phyloP scores from a whole-genome alignment of 371 early-diverging fungal species.

The Rhizopus arrhizus region DNA sequence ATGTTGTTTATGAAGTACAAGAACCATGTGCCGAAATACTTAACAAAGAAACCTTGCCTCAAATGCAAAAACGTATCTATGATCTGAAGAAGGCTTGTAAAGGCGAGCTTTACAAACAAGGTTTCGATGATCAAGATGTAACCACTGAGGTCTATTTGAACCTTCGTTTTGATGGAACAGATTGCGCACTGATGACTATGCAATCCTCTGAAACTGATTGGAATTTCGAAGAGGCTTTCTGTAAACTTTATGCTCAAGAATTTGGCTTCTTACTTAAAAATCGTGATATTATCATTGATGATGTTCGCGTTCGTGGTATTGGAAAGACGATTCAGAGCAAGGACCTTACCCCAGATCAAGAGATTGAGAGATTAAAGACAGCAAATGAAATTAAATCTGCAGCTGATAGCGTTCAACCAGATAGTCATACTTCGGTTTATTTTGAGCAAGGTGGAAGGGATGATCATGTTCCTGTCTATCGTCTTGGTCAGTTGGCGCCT shows the following conservation, averaged over 20 bases:
- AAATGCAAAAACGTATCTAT: constrained; percentile 55
- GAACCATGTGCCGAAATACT: constrained; percentile 70
- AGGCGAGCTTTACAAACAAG: constrained; percentile 53
- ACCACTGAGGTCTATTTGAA: constrained; percentile 76
- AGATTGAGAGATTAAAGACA: constrained; percentile 38
- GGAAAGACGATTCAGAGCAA: constrained; percentile 58
- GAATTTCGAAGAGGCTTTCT: constrained; percentile 69
- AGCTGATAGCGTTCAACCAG: constrained; percentile 12
- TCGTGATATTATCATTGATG: constrained; percentile 87
- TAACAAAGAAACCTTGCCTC: constrained; percentile 30
- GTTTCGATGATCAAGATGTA: constrained; percentile 65
- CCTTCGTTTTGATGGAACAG: constrained; percentile 92
- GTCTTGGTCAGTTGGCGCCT: constrained; percentile 59
- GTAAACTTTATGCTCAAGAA: constrained; percentile 76
- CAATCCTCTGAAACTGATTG: constrained; percentile 60
- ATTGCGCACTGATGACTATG: constrained; percentile 91
- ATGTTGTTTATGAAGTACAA: constrained; percentile 91
- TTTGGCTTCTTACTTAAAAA: constrained; percentile 89
- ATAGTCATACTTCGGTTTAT: constrained; percentile 64
- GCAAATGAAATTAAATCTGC: constrained; percentile 24
- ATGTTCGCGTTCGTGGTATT: constrained; percentile 88
- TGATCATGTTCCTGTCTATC: constrained; percentile 74
- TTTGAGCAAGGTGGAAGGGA: constrained; percentile 76
- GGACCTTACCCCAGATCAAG: constrained; percentile 45
- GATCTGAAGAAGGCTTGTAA: constrained; percentile 58